Base-by-base conservation (phyloP, 306 rosid species). In the Neltuma alba region DNA sequence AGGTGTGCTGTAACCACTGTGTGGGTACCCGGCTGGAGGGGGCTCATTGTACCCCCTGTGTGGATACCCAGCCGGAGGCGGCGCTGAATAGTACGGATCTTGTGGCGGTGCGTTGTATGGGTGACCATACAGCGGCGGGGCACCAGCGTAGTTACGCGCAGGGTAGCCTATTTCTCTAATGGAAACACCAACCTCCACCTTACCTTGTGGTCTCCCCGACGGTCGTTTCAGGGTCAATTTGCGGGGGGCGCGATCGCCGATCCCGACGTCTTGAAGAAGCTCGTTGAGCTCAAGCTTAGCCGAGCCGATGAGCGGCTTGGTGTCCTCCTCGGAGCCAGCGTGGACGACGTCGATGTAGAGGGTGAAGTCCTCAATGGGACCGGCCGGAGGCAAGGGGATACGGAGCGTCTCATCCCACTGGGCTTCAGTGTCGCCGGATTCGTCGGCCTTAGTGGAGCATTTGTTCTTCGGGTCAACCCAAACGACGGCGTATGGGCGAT, bases 131-230 rank as follows among this genome's bases (percentile, higher is more conserved):
- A 68, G 42, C 20, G 83, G 83, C 0, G 86, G 87, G 2, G 89
- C 77, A 5, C 85, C 70, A 0, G 74, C 2, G 62, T 72, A 91
- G 9, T 85, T 89, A 28, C 96, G 72, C 0, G 88, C 83, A 79
- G 57, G 88, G 21, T 87, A 85, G 62, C 85, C 79, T 0, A 89
- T 83, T 20, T 88, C 87, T 34, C 83, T 85, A 36, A 92, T 68
- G 0, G 72, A 27, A 0, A 91, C 87, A 30, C 82, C 80, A 3
- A 92, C 88, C 2, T 94, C 93, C 12, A 91, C 61, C 78, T 92
- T 94, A 0, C 99, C 99, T 0, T 92, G 97, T 0, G 97, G 99
- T 58, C 99, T 85, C 0, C 97, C 99, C 0, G 99, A 92, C 0
- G 97, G 97, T 8, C 99, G 91, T 21, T 89, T 91, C 34, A 94